Conservation (phyloP, 2,329 filamentous ascomycete genomes). For the Chalara sp. region DNA sequence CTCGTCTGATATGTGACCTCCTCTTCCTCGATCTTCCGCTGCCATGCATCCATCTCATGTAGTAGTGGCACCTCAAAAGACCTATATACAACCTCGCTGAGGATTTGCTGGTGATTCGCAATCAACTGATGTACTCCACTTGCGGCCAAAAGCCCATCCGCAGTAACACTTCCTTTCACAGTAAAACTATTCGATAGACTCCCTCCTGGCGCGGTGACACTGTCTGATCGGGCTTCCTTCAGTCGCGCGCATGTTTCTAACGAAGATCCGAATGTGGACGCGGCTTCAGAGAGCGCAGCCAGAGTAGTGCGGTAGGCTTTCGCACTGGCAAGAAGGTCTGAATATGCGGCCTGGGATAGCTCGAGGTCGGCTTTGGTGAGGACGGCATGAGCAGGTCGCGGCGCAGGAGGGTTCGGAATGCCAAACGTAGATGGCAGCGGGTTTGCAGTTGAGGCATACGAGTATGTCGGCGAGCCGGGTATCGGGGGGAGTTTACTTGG, state of each 20-base stretch:
- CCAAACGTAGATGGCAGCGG: constrained; percentile 48
- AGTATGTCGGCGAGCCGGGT: constrained; percentile 57
- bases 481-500: constrained; percentile 53
- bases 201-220: constrained; percentile 33
- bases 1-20: constrained; percentile 52
- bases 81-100: constrained; percentile 62
- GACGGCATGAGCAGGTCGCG: constrained; percentile 49
- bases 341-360: constrained; percentile 54
- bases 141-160: constrained; percentile 54
- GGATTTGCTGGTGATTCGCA: constrained; percentile 64
- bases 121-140: constrained; percentile 61
- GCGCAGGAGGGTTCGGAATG: constrained; percentile 54
- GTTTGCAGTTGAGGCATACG: constrained; percentile 56
- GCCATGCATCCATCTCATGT: constrained; percentile 64
- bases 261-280: constrained; percentile 56
- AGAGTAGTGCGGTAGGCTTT: constrained; percentile 59
- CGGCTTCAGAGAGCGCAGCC: constrained; percentile 51
- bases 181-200: constrained; percentile 36
- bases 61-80: constrained; percentile 62
- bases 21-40: constrained; percentile 56
- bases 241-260: constrained; percentile 62
- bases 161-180: constrained; percentile 47
- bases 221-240: constrained; percentile 58
- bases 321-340: constrained; percentile 53
- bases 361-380: constrained; percentile 59